Evolutionary conservation across 805 yeast species (phyloP).

Genomic region (Sungouiozyma intestinalis): DNA sequence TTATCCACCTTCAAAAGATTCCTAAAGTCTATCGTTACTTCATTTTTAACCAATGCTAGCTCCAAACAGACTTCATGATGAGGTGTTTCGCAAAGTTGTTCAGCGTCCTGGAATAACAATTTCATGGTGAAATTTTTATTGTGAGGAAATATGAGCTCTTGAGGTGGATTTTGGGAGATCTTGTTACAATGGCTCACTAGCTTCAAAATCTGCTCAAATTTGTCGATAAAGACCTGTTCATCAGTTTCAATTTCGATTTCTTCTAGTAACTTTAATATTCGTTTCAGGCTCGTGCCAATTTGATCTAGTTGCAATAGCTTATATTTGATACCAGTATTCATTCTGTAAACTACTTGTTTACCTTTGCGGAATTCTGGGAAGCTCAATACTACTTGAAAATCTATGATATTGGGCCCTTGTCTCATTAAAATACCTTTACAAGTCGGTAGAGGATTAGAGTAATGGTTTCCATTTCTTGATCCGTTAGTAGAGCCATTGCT

Average conservation of each 20-base stretch:
- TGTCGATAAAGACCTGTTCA: conserved; percentile 20
- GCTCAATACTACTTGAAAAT: conserved; percentile 34
- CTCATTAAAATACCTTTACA: conserved; percentile 54
- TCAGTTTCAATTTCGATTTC: conserved; percentile 36
- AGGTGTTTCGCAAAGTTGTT: conserved; percentile 20
- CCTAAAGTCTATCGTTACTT: conserved; percentile 50
- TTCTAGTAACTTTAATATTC: conserved; percentile 11
- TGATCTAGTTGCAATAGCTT: conserved; percentile 33
- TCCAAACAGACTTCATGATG: conserved; percentile 41
- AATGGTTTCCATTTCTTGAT: neutral
- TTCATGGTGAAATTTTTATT: conserved; percentile 40
- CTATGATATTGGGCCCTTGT: conserved; percentile 42
- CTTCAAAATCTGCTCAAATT: conserved; percentile 13
- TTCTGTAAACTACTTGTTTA: conserved; percentile 29
- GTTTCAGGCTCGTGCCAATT: conserved; percentile 20
- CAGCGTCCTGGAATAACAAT: conserved; percentile 31
- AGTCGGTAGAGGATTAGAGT: conserved; percentile 7
- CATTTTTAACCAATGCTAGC: conserved; percentile 49
- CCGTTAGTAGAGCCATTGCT: conserved; percentile 9
- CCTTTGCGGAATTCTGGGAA: conserved; percentile 34
- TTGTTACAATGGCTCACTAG: conserved; percentile 16
- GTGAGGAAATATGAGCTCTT: conserved; percentile 46
- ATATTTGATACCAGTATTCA: conserved; percentile 31
- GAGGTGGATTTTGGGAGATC: conserved; percentile 41
- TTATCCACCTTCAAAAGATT: conserved; percentile 39